Percentiles rank a stretch among this genome's conserved stretches.
Conservation (phyloP, 345 rosid species). For the Hypericum perforatum region DNA sequence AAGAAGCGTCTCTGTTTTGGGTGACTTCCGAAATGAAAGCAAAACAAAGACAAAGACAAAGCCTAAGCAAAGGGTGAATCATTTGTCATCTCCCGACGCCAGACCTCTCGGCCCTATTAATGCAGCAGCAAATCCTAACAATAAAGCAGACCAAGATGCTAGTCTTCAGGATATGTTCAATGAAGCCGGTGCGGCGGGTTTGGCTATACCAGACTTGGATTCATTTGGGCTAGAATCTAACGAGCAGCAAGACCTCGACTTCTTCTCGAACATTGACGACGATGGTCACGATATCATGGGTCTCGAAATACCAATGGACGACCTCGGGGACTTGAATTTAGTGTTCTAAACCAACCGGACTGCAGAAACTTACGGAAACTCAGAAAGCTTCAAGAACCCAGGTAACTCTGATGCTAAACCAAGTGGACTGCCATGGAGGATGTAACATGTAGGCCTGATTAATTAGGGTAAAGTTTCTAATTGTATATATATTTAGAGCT, state of each 20-base stretch:
- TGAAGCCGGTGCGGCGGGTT: slow-evolving; percentile 41
- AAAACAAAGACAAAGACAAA: slow-evolving; percentile 52
- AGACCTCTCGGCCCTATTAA: slow-evolving; percentile 22
- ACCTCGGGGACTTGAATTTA: slow-evolving; percentile 48
- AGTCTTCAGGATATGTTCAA: slow-evolving; percentile 16
- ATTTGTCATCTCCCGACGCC: slow-evolving; percentile 21
- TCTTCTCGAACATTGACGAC: slow-evolving; percentile 51
- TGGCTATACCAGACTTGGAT: slow-evolving; percentile 47
- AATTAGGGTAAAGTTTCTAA: no score
- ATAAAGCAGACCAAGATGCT: slow-evolving; percentile 9
- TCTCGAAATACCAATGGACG: slow-evolving; percentile 90
- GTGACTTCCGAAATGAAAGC: slow-evolving; percentile 18
- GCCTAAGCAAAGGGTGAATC: slow-evolving; percentile 51
- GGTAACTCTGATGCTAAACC: no score
- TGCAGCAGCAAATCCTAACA: slow-evolving; percentile 7
- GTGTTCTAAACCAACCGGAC: slow-evolving; percentile 12
- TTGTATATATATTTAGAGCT: no score
- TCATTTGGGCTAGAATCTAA: slow-evolving; percentile 35
- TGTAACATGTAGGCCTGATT: no score
- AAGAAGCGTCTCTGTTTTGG: slow-evolving; percentile 22
- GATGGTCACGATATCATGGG: slow-evolving; percentile 70
- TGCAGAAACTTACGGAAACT: no score
- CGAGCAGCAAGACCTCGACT: slow-evolving; percentile 45
- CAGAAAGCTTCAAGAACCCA: no score
- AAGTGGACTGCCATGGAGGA: no score